Evolutionary conservation across 768 basidiomycete genomes (phyloP), one percentile per base, ranked within the genome.

Genomic region (Dentipellis fragilis): DNA sequence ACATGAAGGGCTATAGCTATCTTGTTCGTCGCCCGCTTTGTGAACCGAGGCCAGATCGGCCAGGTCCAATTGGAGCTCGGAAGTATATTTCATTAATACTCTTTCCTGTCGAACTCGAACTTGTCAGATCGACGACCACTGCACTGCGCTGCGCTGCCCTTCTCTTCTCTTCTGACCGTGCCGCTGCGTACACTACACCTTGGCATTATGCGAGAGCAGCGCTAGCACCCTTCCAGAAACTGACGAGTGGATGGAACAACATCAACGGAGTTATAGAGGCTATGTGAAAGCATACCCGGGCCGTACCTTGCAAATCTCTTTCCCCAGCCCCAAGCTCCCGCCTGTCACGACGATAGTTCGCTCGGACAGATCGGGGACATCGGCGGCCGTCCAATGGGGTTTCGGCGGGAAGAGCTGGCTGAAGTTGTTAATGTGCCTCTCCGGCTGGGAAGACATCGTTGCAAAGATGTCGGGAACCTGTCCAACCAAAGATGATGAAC

Each of bases 171-270:
- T 29, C 21, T 3, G 53, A 36, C 10, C 51, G 54, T 2, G 54
- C 19, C 10, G 59, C 54, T 14, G 58, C 52, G 39, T 59, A 59
- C n/a, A 59, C 59, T 59, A 59, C n/a, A 59, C 59, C 50, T 29
- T 59, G 11, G 59, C 59, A 23, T 47, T 51, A 23, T 50, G 54
- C 10, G 53, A 37, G 6, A 60, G 59, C 10, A 60, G 21, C 8
- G 29, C 49, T n/a, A n/a, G n/a, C n/a, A n/a, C n/a, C n/a, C n/a
- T 29, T 29, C 29, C 3, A 29, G 29, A 29, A 29, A 29, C 29
- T 6, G 6, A 29, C 6, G 29, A 29, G 6, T 29, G 29, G 6
- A 29, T 29, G 29, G 6, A 29, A 3, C 29, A 29, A 29, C 6
- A 29, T 29, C 29, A 29, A n/a, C n/a, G n/a, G n/a, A n/a, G n/a